These are phyloP conservation scores for Aristolochia californica DNA, from an alignment of 164 flowering plant genomes.

Conservation along the genomic window DNA sequence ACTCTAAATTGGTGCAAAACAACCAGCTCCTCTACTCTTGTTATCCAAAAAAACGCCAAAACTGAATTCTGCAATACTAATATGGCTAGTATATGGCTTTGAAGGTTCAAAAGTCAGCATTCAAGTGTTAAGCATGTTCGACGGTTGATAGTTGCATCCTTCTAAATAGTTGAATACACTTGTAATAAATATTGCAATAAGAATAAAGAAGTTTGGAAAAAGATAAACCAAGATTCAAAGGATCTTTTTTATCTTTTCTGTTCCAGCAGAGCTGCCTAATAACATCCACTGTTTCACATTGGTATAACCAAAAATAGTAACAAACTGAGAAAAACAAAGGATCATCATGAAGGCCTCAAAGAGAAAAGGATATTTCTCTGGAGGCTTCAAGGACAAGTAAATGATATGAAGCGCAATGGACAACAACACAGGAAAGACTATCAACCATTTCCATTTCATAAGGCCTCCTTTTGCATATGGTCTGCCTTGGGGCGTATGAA, in stretches of 20 bases:
- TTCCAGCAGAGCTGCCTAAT: conserved; percentile 1
- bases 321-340: conserved; percentile 64
- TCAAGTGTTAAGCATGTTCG: no score
- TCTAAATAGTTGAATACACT: no score
- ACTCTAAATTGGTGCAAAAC: no score
- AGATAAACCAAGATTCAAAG: conserved; percentile 3
- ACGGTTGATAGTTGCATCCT: no score
- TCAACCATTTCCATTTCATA: conserved; percentile 9
- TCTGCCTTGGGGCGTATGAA: conserved; percentile 30
- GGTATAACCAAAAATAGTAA: conserved; percentile 32
- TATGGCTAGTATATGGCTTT: no score
- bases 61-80: no score
- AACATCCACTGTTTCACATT: conserved; percentile 60
- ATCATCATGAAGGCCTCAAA: conserved; percentile 84
- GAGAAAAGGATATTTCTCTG: conserved; percentile 66
- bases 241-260: conserved; percentile 14
- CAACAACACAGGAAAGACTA: conserved; percentile 21
- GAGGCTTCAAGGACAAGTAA: conserved; percentile 54
- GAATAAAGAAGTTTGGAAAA: no score
- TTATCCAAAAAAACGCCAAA: no score
- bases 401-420: conserved; percentile 50
- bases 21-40: no score
- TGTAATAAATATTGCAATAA: no score
- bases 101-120: no score
- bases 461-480: conserved; percentile 7